phyloP scores from a whole-genome alignment of 495 filamentous ascomycete species.

The Terfezia claveryi region DNA sequence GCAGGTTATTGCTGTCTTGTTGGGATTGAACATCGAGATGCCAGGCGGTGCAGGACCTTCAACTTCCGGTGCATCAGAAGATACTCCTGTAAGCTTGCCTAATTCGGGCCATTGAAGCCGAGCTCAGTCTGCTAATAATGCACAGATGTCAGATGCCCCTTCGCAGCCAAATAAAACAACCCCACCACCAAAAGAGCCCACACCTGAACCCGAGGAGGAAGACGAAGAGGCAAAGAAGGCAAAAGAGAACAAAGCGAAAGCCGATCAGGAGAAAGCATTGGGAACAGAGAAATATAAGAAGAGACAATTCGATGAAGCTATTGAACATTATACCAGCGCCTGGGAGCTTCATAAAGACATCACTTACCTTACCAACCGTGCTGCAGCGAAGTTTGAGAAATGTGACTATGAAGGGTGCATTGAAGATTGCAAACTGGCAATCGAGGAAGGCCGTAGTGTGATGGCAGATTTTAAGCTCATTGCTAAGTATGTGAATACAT shows the following conservation, averaged over 20 bases:
- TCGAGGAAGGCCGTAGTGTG: slow-evolving; percentile 67
- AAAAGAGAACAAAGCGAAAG: slow-evolving; percentile 76
- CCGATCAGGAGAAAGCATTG: slow-evolving; percentile 82
- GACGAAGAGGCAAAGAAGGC: slow-evolving; percentile 65
- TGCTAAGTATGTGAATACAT: slow-evolving; percentile 41
- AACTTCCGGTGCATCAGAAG: slow-evolving; percentile 25
- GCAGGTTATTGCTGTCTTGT: slow-evolving; percentile 76
- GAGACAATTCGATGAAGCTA: slow-evolving; percentile 79
- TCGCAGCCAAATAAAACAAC: slow-evolving; percentile 23
- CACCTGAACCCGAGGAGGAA: slow-evolving; percentile 40
- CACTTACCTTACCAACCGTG: slow-evolving; percentile 89
- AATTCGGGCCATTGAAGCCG: not conserved
- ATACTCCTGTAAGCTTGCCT: slow-evolving; percentile 17
- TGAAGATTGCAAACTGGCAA: slow-evolving; percentile 63
- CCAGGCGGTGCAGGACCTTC: slow-evolving; percentile 29
- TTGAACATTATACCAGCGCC: slow-evolving; percentile 85
- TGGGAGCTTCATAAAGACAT: slow-evolving; percentile 93
- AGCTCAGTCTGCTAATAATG: slow-evolving; percentile 37
- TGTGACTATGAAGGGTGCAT: slow-evolving; percentile 75
- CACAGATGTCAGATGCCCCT: slow-evolving; percentile 52
- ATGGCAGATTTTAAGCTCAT: slow-evolving; percentile 92
- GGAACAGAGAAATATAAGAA: slow-evolving; percentile 97
- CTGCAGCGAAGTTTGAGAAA: slow-evolving; percentile 89
- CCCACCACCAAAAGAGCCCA: slow-evolving; percentile 29
- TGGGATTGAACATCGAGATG: slow-evolving; percentile 89